Percentiles rank a stretch among this genome's conserved stretches.
Conservation (phyloP, 169 alveolate genomes). For the Plasmodium chabaudi region DNA sequence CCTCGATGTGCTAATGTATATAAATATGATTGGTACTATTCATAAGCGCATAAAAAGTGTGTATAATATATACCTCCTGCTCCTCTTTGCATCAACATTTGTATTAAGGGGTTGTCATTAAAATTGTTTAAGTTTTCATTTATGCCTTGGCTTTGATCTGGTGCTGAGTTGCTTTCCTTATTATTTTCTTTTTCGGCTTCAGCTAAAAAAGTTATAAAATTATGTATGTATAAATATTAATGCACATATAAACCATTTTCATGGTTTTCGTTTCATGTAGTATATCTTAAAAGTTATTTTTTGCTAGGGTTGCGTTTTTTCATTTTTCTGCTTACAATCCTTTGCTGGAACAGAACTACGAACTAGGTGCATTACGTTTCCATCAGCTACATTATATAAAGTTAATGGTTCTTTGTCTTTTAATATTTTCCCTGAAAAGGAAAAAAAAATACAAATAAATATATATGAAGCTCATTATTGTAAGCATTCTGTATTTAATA, state of each 20-base stretch:
- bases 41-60: not conserved
- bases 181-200: conserved; percentile 50
- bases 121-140: conserved; percentile 29
- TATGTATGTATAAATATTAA: conserved; percentile 44
- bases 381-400: conserved; percentile 87
- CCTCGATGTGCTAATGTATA: not conserved
- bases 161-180: conserved; percentile 7
- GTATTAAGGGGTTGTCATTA: conserved; percentile 46
- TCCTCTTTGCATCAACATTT: conserved; percentile 71
- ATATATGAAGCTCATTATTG: not conserved
- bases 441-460: conserved; percentile 13
- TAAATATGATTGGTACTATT: conserved; percentile 1
- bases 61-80: conserved; percentile 37
- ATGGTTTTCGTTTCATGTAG: conserved; percentile 8
- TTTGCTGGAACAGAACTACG: conserved; percentile 86
- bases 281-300: not conserved
- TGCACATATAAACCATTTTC: conserved; percentile 10
- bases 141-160: conserved; percentile 2
- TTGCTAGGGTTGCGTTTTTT: conserved; percentile 56
- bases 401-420: conserved; percentile 90
- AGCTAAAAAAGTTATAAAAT: conserved; percentile 15
- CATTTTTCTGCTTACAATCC: conserved; percentile 70
- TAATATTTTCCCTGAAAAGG: conserved; percentile 87
- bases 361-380: conserved; percentile 92
- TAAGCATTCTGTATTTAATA: not conserved